Evolutionary conservation across 23 red algal genomes (phyloP), one percentile per base, ranked within the genome.

Genomic region (Gracilaria gracilis): DNA sequence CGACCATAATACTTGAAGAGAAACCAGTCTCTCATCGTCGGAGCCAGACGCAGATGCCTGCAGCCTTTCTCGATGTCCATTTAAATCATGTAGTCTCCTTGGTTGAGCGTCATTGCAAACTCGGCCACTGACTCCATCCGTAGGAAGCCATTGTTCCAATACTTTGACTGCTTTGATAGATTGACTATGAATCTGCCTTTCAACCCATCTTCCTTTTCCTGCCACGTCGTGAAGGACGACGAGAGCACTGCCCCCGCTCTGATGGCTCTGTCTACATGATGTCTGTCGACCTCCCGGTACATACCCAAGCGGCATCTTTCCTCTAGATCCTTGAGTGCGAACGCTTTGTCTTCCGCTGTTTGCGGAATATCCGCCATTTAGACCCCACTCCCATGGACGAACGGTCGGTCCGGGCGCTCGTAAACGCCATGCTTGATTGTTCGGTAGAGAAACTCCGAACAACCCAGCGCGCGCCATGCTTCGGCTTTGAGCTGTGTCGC

Each of bases 21-120:
- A 28, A 71, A 86, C 82, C 62, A 86, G 50, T 86, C 24, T 8
- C 66, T 49, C 62, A 72, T 72, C 1, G 9, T 35, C 65, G 27
- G 82, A 5, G 37, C 37, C 0, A 86, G 35, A 23, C 59, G 34
- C 0, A 86, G 23, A 28, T 69, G 34, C 0, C 66, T 42, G 42
- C 55, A 53, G 0, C 53, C 79, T 32, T 61, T 47, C 79, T 42
- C 13, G 8, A 83, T n/a, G 79, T 62, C 79, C 34, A 83, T 44
- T 1, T 38, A 65, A n/a, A 83, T 44, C 53, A 83, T 9, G 28
- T 66, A 20, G 19, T 83, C 53, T 21, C 39, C 55, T 21, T 23
- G 34, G 7, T 83, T 48, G 48, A 83, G 21, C 4, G 57, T 13
- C 79, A 70, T 51, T 27, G 31, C 44, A 6, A 53, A 38, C 32